A percentile compares a stretch with the other conserved stretches of the same genome.
Evolutionary conservation across 768 basidiomycete genomes (phyloP).

Genomic region (Naganishia randhawae): DNA sequence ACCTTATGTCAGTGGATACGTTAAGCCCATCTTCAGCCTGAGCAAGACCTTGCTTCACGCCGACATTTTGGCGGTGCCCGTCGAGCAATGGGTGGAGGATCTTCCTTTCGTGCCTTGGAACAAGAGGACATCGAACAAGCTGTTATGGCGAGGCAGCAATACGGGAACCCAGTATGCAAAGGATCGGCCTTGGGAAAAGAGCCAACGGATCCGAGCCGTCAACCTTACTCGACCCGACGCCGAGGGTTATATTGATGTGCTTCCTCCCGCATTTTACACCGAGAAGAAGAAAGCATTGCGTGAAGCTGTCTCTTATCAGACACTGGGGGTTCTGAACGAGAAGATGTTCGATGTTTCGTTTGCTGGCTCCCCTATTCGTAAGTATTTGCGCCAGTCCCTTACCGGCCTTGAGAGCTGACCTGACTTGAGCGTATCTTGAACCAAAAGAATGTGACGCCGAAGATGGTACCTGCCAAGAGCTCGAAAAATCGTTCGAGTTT

Average conservation of each 20-base stretch:
- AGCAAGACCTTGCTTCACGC: slow-evolving; percentile 43
- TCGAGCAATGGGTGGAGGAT: slow-evolving; percentile 42
- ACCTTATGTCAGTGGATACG: slow-evolving; percentile 30
- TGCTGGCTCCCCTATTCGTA: slow-evolving; percentile 40
- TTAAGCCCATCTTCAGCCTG: slow-evolving; percentile 43
- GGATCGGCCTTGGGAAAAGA: slow-evolving; percentile 38
- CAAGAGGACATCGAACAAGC: slow-evolving; percentile 34
- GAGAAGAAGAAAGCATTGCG: slow-evolving; percentile 11
- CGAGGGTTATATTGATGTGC: slow-evolving; percentile 21
- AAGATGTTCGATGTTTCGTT: slow-evolving; percentile 40
- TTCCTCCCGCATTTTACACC: slow-evolving; percentile 27
- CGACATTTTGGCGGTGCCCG: slow-evolving; percentile 45
- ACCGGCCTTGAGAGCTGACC: background rate
- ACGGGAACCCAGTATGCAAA: slow-evolving; percentile 38
- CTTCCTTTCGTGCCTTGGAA: slow-evolving; percentile 39
- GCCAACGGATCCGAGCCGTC: slow-evolving; percentile 44
- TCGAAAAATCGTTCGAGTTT: slow-evolving; percentile 38
- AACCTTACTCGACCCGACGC: slow-evolving; percentile 11
- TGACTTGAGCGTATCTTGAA: background rate
- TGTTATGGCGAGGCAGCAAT: slow-evolving; percentile 48
- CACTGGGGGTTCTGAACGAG: slow-evolving; percentile 26
- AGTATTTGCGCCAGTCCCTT: slow-evolving; percentile 14
- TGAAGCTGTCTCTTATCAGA: background rate
- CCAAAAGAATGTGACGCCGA: slow-evolving; percentile 37
- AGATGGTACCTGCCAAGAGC: slow-evolving; percentile 45